phyloP scores from a whole-genome alignment of 495 filamentous ascomycete species.

The Penicillium longicatenatum region DNA sequence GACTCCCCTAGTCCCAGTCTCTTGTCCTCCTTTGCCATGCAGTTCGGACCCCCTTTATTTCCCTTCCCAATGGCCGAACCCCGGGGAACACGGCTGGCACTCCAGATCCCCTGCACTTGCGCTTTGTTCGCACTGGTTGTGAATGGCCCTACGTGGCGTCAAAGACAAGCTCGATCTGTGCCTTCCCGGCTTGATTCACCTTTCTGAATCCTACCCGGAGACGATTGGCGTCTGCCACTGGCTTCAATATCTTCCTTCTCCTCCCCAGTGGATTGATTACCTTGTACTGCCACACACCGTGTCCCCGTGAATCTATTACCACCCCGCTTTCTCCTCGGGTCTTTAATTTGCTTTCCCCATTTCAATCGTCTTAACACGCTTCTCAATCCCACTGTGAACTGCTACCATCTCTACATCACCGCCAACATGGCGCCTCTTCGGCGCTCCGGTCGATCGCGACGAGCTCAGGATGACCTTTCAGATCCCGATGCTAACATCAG shows the following conservation, averaged over 20 bases:
- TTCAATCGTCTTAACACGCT: background rate
- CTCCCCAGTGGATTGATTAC: constrained; percentile 11
- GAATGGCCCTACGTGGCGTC: constrained; percentile 31
- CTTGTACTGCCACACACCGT: constrained; percentile 26
- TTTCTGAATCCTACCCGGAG: constrained; percentile 14
- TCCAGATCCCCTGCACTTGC: constrained; percentile 25
- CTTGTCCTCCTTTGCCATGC: background rate
- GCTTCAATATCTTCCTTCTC: constrained; percentile 6
- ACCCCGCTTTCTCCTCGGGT: constrained; percentile 6
- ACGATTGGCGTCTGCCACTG: constrained; percentile 16
- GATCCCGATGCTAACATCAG: constrained; percentile 42
- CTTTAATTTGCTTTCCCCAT: constrained; percentile 8
- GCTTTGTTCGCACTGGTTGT: constrained; percentile 30
- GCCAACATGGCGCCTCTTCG: constrained; percentile 47
- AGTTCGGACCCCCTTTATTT: constrained; percentile 8
- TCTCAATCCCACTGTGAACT: constrained; percentile 2
- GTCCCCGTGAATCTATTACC: background rate
- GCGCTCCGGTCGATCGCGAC: constrained; percentile 52
- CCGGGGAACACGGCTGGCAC: constrained; percentile 23
- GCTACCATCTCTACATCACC: constrained; percentile 11
- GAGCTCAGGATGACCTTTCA: constrained; percentile 38
- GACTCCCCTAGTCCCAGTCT: background rate
- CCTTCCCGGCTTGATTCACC: constrained; percentile 38
- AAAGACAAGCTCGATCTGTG: constrained; percentile 33
- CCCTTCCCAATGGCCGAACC: constrained; percentile 4